Base-by-base conservation (phyloP, 2,329 filamentous ascomycete species). In the Aspergillus quadricinctus region DNA sequence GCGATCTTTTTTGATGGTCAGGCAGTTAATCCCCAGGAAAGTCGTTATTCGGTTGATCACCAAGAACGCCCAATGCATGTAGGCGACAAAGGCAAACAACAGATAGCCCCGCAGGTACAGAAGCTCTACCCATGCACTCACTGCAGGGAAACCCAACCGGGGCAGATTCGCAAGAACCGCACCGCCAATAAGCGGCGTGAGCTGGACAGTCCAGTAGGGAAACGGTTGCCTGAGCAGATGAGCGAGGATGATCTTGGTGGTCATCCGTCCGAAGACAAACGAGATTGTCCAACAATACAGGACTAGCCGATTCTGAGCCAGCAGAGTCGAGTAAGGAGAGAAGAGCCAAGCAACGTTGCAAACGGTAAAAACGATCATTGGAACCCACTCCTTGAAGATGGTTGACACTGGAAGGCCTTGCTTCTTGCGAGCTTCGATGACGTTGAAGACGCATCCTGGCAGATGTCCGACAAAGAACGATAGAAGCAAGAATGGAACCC, bases 241-340 rank as follows among this genome's bases (percentile, higher is more conserved):
- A 2, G 94, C 93, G 19, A 99, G 86, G 70, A 99, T 99, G 75
- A 97, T 97, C 80, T 97, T 99, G 41, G 94, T 99, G 0, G 94
- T 97, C 88, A 99, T 92, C 64, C 94, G 88, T 37, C 94, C 94
- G 73, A 99, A 97, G 57, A 97, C 94, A 67, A 97, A 92, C n/a
- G 90, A 89, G 81, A 97, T 89, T 57, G 90, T 96, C 58, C 96
- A 77, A 78, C 92, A 97, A 75, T 96, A 96, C 49, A 97, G 83
- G 10, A 95, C 86, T 1, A 99, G 83, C 69, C 94, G 89, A 77
- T 97, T 97, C 58, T 96, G 86, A 37, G 78, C 76, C 69, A 95
- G 83, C 40, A 99, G 77, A 10, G 84, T 87, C 57, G 92, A 96
- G 78, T 96, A 85, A 0, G 93, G 92, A 17, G 90, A 95, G 71